phyloP scores from a whole-genome alignment of 2,329 filamentous ascomycete genomes.

The Claviceps quebecensis region DNA sequence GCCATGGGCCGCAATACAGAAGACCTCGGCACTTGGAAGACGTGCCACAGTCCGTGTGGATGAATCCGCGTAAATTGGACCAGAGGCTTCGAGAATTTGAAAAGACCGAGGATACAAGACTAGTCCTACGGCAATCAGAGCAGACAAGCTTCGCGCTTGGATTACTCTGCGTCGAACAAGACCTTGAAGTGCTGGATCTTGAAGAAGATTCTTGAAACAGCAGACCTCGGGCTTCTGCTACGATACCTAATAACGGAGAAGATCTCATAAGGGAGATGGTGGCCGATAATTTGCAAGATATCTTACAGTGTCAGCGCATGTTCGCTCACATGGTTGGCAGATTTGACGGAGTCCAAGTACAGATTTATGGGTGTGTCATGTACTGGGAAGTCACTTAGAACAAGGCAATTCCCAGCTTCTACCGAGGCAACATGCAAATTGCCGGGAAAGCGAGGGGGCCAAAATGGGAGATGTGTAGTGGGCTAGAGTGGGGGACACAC shows the following conservation, averaged over 20 bases:
- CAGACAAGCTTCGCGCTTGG: conserved; percentile 66
- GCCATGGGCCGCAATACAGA: conserved; percentile 62
- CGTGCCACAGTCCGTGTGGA: conserved; percentile 30
- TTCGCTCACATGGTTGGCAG: neutral
- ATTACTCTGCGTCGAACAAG: conserved; percentile 61
- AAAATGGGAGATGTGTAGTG: neutral
- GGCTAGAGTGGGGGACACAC: neutral
- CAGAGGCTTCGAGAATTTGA: conserved; percentile 34
- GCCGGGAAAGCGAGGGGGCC: neutral
- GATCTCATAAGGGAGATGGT: neutral
- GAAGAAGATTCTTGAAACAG: conserved; percentile 21
- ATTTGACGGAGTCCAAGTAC: neutral
- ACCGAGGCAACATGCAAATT: neutral
- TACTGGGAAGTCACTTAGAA: neutral
- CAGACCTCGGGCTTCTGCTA: neutral
- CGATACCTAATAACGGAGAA: neutral
- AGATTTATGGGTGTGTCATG: neutral
- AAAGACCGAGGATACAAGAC: conserved; percentile 25
- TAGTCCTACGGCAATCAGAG: conserved; percentile 49
- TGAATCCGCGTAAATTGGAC: conserved; percentile 36
- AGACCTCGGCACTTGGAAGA: conserved; percentile 27
- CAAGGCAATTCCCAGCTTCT: neutral
- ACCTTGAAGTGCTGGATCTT: conserved; percentile 50
- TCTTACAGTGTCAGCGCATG: neutral
- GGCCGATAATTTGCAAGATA: neutral